A percentile compares a stretch with the other conserved stretches of the same genome.
These are phyloP conservation scores for Naganishia onofrii DNA, from an alignment of 768 basidiomycete genomes.

Conservation along the genomic window DNA sequence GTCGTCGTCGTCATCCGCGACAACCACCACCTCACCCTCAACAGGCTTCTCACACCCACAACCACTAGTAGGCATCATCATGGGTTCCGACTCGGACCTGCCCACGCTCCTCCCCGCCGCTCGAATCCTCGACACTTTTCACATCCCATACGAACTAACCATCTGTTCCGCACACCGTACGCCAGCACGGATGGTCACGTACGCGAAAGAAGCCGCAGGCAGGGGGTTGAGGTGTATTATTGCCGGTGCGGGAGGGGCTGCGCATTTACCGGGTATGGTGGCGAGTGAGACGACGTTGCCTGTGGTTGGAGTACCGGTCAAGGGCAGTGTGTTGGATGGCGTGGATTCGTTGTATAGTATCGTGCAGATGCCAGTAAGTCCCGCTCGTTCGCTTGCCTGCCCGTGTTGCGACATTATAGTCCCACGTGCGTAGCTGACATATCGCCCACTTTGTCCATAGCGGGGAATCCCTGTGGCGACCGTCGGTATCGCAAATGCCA, in stretches of 20 bases:
- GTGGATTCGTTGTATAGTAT: constrained; percentile 97
- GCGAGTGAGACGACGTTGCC: constrained; percentile 89
- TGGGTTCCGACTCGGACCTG: constrained; percentile 99
- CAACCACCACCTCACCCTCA: constrained; percentile 52
- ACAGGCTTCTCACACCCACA: constrained; percentile 59
- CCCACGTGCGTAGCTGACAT: too few species aligned
- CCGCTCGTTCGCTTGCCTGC: constrained; percentile 30
- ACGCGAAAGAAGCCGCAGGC: constrained; percentile 67
- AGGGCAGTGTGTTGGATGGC: constrained; percentile 86
- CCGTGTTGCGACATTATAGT: too few species aligned
- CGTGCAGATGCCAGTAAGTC: constrained; percentile 95
- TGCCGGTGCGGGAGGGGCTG: constrained; percentile 97
- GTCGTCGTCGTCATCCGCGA: constrained; percentile 31
- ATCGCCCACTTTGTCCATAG: constrained; percentile 54
- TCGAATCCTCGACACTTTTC: constrained; percentile 74
- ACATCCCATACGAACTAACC: constrained; percentile 84
- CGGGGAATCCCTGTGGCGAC: constrained; percentile 96
- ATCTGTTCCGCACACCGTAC: constrained; percentile 97
- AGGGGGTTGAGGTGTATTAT: constrained; percentile 66
- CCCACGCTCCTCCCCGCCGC: constrained; percentile 88
- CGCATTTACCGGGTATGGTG: constrained; percentile 97
- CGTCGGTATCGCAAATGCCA: constrained; percentile 92
- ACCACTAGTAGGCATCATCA: constrained; percentile 88
- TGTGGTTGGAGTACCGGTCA: constrained; percentile 94
- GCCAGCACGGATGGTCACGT: constrained; percentile 76